phyloP scores from a whole-genome alignment of 164 flowering plant genomes.

The Stephania japonica region DNA sequence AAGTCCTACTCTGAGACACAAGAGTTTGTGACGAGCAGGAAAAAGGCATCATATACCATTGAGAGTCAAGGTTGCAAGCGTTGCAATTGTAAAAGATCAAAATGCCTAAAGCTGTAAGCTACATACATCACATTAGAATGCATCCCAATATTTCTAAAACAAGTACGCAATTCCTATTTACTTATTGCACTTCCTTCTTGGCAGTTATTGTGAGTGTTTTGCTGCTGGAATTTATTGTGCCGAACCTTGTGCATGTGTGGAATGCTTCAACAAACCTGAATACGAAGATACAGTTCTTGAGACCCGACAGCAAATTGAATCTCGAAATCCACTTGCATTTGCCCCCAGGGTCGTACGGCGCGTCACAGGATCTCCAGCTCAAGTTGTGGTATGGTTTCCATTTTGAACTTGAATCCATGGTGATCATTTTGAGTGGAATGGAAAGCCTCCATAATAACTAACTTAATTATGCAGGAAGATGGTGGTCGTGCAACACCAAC shows the following conservation, averaged over 20 bases:
- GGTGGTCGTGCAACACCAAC: conserved; percentile 38
- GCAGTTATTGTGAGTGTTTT: conserved; percentile 89
- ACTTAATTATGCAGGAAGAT: conserved; percentile 37
- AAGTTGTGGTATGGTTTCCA: conserved; percentile 28
- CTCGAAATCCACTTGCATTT: conserved; percentile 82
- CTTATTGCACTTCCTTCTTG: conserved; percentile 6
- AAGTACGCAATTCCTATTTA: background rate
- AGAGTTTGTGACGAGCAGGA: conserved; percentile 25
- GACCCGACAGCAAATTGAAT: conserved; percentile 56
- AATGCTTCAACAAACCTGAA: conserved; percentile 64
- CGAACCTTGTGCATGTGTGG: conserved; percentile 71
- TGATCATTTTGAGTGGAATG: background rate
- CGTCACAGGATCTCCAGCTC: conserved; percentile 24
- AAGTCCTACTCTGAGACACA: too few relatives aligned
- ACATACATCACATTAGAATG: background rate
- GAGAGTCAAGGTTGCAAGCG: conserved; percentile 53
- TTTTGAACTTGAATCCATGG: background rate
- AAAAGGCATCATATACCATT: conserved; percentile 15
- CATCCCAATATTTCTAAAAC: background rate
- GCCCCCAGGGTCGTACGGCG: conserved; percentile 55
- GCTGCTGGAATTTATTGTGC: conserved; percentile 73
- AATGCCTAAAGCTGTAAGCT: conserved; percentile 80
- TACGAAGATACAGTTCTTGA: conserved; percentile 58
- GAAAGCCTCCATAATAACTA: background rate
- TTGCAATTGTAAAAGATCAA: conserved; percentile 65